phyloP scores from a whole-genome alignment of 495 filamentous ascomycete species.

The Cercophora sp. region DNA sequence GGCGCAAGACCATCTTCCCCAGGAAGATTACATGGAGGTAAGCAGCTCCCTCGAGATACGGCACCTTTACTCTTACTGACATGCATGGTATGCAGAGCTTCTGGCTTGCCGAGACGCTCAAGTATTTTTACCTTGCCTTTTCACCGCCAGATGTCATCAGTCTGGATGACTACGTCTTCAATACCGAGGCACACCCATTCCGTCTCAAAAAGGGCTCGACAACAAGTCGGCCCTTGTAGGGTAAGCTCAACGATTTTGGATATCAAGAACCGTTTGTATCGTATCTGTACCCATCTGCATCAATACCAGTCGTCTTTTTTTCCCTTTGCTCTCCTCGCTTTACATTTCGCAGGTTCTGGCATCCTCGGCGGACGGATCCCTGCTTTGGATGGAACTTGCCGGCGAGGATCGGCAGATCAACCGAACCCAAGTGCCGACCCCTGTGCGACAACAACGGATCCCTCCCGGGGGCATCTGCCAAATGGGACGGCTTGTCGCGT shows the following conservation, averaged over 20 bases:
- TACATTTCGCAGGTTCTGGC: background rate
- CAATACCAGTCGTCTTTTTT: too few relatives aligned
- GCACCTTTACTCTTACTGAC: background rate
- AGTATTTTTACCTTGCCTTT: constrained; percentile 78
- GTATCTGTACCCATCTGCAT: too few relatives aligned
- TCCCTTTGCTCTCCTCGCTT: background rate
- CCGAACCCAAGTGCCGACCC: constrained; percentile 7
- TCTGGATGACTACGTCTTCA: constrained; percentile 73
- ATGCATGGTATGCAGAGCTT: constrained; percentile 52
- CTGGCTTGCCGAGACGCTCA: constrained; percentile 43
- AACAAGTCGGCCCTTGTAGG: too few relatives aligned
- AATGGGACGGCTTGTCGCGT: constrained; percentile 3
- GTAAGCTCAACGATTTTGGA: too few relatives aligned
- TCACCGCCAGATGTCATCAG: constrained; percentile 62
- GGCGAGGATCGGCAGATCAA: background rate
- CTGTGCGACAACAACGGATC: background rate
- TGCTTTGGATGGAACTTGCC: background rate
- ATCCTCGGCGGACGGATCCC: background rate
- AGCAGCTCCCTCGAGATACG: background rate
- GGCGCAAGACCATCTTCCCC: constrained; percentile 17
- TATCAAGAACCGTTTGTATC: too few relatives aligned
- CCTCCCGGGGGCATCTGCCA: constrained; percentile 1
- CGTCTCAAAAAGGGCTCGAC: constrained; percentile 27
- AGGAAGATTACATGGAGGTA: constrained; percentile 47
- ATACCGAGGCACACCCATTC: constrained; percentile 50